phyloP scores from a whole-genome alignment of 441 rosid genomes.

The Isatis lusitanica region DNA sequence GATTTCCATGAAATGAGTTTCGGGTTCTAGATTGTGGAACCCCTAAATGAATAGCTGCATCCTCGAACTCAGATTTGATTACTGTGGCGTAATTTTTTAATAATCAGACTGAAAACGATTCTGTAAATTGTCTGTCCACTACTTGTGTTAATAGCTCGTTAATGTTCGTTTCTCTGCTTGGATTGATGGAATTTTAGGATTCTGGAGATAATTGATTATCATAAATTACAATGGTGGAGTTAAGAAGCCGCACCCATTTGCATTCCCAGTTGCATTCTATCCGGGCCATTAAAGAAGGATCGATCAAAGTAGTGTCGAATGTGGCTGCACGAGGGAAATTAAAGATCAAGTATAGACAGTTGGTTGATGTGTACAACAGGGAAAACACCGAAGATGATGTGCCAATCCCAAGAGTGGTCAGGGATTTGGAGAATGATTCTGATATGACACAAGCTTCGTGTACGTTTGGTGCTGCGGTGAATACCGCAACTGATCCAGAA shows the following conservation, averaged over 20 bases:
- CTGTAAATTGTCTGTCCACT: background rate
- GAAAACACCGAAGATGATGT: constrained; percentile 13
- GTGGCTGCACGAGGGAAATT: constrained; percentile 42
- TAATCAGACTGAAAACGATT: background rate
- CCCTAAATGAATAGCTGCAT: background rate
- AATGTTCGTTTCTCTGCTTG: constrained; percentile 1
- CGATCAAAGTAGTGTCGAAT: constrained; percentile 36
- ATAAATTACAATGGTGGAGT: constrained; percentile 44
- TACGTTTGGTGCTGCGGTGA: constrained; percentile 9
- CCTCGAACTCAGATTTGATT: background rate
- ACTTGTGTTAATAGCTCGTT: background rate
- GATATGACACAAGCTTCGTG: constrained; percentile 31
- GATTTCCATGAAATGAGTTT: background rate
- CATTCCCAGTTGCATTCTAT: constrained; percentile 40
- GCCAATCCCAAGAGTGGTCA: constrained; percentile 31
- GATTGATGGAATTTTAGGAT: background rate
- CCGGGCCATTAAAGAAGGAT: constrained; percentile 40
- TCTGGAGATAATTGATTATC: background rate
- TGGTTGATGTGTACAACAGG: constrained; percentile 41
- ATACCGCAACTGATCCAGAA: constrained; percentile 24
- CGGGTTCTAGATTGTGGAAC: background rate
- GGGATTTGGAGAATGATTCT: constrained; percentile 19
- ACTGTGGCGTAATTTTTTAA: background rate
- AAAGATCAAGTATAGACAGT: constrained; percentile 41
- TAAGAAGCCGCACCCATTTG: constrained; percentile 45